phyloP scores from a whole-genome alignment of 2,329 filamentous ascomycete species.

The Tolypocladium inflatum region DNA sequence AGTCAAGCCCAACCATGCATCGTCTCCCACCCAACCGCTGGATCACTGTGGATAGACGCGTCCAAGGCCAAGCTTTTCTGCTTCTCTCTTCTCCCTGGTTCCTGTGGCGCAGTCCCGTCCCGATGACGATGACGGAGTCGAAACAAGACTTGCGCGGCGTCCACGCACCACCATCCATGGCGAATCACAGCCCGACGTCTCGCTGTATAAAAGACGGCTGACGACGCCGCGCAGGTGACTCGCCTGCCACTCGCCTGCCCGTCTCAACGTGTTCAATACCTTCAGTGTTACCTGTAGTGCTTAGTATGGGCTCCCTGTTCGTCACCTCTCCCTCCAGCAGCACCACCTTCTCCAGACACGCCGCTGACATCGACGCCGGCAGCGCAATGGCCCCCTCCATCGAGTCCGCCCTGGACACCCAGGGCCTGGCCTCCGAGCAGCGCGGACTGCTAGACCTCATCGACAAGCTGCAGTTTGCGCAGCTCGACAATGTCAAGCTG shows the following conservation, averaged over 20 bases:
- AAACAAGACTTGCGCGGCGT: neutral
- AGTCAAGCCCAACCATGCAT: too few relatives aligned
- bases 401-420: constrained; percentile 37
- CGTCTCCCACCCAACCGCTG: neutral
- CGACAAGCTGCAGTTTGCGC: constrained; percentile 42
- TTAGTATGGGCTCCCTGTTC: constrained; percentile 7
- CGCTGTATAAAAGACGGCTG: neutral
- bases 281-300: neutral
- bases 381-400: constrained; percentile 30
- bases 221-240: neutral
- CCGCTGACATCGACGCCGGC: constrained; percentile 7
- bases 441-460: constrained; percentile 47
- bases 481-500: constrained; percentile 42
- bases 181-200: neutral
- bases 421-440: constrained; percentile 44
- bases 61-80: neutral
- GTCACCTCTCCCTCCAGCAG: neutral
- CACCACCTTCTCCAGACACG: constrained; percentile 4
- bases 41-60: neutral
- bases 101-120: neutral
- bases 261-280: neutral
- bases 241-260: neutral
- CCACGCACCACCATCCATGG: neutral
- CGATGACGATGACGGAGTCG: neutral
- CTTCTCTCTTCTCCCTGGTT: neutral